Base-by-base conservation (phyloP, 2,329 filamentous ascomycete genomes). In the Zopfia rhizophila region DNA sequence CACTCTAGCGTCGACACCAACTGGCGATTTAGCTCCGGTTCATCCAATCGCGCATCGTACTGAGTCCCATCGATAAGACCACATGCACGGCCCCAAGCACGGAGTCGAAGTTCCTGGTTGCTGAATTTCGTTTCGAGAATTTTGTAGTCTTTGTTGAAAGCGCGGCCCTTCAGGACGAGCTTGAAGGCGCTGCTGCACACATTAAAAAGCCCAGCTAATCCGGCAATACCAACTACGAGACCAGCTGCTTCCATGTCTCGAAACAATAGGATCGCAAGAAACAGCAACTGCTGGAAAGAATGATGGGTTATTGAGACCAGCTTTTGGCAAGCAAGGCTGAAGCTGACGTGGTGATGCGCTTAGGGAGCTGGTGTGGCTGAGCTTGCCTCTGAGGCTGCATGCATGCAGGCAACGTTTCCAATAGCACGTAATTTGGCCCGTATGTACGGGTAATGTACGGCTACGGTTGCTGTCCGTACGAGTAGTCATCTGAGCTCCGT, bases 171-270 rank as follows among this genome's bases (percentile, higher is more conserved):
- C n/a, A 40, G 46, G 13, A 50, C 30, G 11, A 50, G 41, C 25
- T 32, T 14, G 28, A 50, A 50, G 25, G 38, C 35, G 16, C 35
- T 40, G 18, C 13, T 40, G 33, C 46, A 50, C 3, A 5, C 13
- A 13, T 19, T 39, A 16, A 45, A 45, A 7, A 45, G 22, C 11
- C 35, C 22, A 19, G 33, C 40, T 32, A 50, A 21, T 13, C 46
- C 36, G 21, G 41, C 46, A 29, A 45, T 23, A 17, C 45, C 45
- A 27, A 44, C 22, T 16, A 18, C 45, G 16, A 48, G 31, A 30
- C 38, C 39, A 36, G 39, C 39, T 13, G 22, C 45, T 33, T 48
- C 46, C 38, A 49, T 49, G 43, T n/a, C n/a, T n/a, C n/a, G n/a
- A n/a, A n/a, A n/a, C n/a, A n/a, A n/a, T n/a, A n/a, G n/a, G n/a